A percentile compares a stretch with the other conserved stretches of the same genome.
Conservation (phyloP, 1,284 basidiomycete genomes). For the Entoloma clypeatum region DNA sequence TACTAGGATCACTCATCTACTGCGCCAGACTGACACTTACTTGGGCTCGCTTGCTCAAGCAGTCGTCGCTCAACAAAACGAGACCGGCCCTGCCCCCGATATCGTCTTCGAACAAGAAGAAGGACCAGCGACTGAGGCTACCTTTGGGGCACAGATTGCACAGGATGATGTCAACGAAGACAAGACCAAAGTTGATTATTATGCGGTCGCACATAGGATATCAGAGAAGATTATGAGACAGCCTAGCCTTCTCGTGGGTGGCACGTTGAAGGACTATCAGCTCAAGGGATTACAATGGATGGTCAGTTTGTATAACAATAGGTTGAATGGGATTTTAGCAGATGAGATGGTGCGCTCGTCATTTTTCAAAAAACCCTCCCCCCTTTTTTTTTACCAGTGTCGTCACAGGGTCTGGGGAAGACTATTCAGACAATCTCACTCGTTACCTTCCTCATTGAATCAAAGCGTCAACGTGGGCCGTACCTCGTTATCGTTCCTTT, state of each 20-base stretch:
- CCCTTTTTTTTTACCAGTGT: constrained; percentile 15
- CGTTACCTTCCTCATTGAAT: constrained; percentile 93
- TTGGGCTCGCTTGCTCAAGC: constrained; percentile 94
- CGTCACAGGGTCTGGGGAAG: constrained; percentile 85
- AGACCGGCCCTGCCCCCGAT: constrained; percentile 51
- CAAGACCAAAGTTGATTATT: constrained; percentile 90
- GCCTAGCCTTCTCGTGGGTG: constrained; percentile 79
- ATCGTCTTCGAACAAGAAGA: constrained; percentile 53
- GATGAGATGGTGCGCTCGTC: constrained; percentile 95
- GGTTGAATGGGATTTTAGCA: constrained; percentile 93
- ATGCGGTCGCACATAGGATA: constrained; percentile 92
- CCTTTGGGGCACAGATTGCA: constrained; percentile 80
- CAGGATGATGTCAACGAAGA: constrained; percentile 61
- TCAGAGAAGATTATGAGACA: constrained; percentile 88
- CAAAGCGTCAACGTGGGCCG: constrained; percentile 88
- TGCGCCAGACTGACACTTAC: constrained; percentile 93
- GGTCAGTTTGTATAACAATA: constrained; percentile 98
- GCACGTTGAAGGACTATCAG: constrained; percentile 91
- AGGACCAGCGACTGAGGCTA: constrained; percentile 80
- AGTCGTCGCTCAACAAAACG: constrained; percentile 91
- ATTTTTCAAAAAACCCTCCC: constrained; percentile 4
- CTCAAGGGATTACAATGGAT: constrained; percentile 96
- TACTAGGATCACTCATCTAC: constrained; percentile 95
- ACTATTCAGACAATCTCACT: constrained; percentile 97
- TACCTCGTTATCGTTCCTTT: constrained; percentile 98